Conservation (phyloP, 148 eudicot genomes). For the Beta vulgaris region DNA sequence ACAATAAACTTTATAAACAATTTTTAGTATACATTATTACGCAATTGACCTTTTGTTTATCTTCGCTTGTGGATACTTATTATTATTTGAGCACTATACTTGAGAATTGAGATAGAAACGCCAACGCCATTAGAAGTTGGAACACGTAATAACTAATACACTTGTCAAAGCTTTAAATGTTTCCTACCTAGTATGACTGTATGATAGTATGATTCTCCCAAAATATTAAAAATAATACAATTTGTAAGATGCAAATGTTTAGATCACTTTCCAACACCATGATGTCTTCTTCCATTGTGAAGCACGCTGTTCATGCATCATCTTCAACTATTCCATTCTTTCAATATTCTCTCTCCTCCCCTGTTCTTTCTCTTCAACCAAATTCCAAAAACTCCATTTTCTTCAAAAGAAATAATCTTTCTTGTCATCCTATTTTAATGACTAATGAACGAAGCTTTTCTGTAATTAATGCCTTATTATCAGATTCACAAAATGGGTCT, state of each 20-base stretch:
- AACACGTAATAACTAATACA: too few relatives aligned
- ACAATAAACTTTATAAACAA: too few relatives aligned
- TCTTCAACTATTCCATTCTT: neutral
- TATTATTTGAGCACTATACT: too few relatives aligned
- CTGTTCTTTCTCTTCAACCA: slow-evolving; percentile 1
- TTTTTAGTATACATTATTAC: too few relatives aligned
- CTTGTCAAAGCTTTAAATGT: too few relatives aligned
- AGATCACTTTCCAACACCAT: neutral
- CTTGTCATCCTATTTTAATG: neutral
- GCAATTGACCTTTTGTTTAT: too few relatives aligned
- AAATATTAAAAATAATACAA: too few relatives aligned
- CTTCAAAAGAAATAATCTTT: slow-evolving; percentile 1
- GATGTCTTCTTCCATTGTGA: slow-evolving; percentile 1
- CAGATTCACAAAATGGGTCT: slow-evolving; percentile 15
- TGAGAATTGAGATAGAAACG: too few relatives aligned
- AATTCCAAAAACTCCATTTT: slow-evolving; percentile 20
- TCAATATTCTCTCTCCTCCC: neutral
- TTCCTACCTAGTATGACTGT: too few relatives aligned
- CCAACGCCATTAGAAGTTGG: neutral
- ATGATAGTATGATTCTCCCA: too few relatives aligned
- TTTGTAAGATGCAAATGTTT: neutral
- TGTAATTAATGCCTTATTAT: slow-evolving; percentile 14
- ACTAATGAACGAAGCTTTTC: slow-evolving; percentile 30
- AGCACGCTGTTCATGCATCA: neutral
- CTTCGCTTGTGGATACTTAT: too few relatives aligned